These are phyloP conservation scores for Ascocoryne sarcoides DNA, from an alignment of 2,329 filamentous ascomycete genomes.

Conservation along the genomic window DNA sequence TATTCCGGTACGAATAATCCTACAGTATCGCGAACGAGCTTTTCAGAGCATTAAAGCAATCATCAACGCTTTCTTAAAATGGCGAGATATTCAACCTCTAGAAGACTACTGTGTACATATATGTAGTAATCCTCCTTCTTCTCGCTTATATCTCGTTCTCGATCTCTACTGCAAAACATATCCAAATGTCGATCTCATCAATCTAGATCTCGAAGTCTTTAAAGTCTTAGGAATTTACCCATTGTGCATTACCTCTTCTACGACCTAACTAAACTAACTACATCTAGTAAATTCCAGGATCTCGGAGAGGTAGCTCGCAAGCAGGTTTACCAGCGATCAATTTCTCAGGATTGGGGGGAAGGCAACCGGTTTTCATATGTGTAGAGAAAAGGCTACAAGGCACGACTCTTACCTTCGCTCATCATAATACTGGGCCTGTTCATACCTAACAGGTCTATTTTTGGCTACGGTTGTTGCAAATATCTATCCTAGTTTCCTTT, in stretches of 20 bases:
- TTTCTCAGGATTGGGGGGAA: constrained; percentile 21
- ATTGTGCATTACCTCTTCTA: constrained; percentile 17
- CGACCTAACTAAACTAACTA: constrained; percentile 13
- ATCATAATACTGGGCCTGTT: too few relatives aligned
- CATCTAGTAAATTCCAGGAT: constrained; percentile 13
- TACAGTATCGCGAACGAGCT: constrained; percentile 15
- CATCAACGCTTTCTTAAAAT: constrained; percentile 14
- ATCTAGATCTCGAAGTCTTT: constrained; percentile 23
- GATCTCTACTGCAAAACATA: constrained; percentile 25
- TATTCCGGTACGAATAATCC: constrained; percentile 15
- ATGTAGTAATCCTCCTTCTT: constrained; percentile 20
- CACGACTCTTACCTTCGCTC: too few relatives aligned
- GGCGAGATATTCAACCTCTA: constrained; percentile 15
- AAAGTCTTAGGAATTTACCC: constrained; percentile 21
- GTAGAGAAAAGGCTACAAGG: too few relatives aligned
- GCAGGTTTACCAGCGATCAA: constrained; percentile 16
- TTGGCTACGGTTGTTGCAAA: too few relatives aligned
- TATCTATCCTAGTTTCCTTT: too few relatives aligned
- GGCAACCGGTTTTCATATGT: constrained; percentile 15
- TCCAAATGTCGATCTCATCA: constrained; percentile 20
- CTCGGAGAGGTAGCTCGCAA: constrained; percentile 14
- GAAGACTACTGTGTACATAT: constrained; percentile 23
- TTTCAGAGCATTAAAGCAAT: constrained; percentile 14
- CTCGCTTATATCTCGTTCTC: constrained; percentile 26
- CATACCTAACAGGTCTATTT: too few relatives aligned